Percentiles rank a stretch among this genome's conserved stretches.
phyloP scores from a whole-genome alignment of 1,284 basidiomycete genomes.

The Leucoagaricus sp. region DNA sequence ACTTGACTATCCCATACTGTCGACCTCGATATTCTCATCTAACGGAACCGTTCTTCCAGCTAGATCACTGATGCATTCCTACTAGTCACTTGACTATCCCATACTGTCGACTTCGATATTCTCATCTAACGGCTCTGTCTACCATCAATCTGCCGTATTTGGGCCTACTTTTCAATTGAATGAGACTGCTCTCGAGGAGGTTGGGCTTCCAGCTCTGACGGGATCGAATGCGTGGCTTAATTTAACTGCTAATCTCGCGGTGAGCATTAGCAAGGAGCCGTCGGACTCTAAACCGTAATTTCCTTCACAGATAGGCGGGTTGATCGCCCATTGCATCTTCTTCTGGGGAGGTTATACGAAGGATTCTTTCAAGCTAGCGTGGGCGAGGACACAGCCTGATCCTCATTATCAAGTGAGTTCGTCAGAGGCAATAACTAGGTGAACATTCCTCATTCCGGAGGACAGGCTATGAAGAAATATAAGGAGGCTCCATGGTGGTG shows the following conservation, averaged over 20 bases:
- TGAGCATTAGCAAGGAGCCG: too few relatives aligned
- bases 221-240: conserved; percentile 62
- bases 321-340: conserved; percentile 61
- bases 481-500: conserved; percentile 45
- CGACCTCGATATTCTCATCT: conserved; percentile 57
- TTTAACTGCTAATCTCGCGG: conserved; percentile 51
- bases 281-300: not conserved
- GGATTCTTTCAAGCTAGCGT: conserved; percentile 44
- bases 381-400: conserved; percentile 37
- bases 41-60: conserved; percentile 53
- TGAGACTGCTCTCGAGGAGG: conserved; percentile 50
- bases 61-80: not conserved
- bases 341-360: conserved; percentile 60
- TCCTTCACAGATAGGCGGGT: conserved; percentile 52
- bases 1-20: conserved; percentile 50
- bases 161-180: conserved; percentile 52
- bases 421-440: too few relatives aligned
- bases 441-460: not conserved
- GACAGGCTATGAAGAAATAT: conserved; percentile 43
- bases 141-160: conserved; percentile 58
- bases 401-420: conserved; percentile 53
- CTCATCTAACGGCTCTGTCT: conserved; percentile 53
- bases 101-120: conserved; percentile 69
- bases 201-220: conserved; percentile 54
- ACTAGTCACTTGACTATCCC: conserved; percentile 53